Base-by-base conservation (phyloP, 768 basidiomycete genomes). In the Rossbeevera mucosa region DNA sequence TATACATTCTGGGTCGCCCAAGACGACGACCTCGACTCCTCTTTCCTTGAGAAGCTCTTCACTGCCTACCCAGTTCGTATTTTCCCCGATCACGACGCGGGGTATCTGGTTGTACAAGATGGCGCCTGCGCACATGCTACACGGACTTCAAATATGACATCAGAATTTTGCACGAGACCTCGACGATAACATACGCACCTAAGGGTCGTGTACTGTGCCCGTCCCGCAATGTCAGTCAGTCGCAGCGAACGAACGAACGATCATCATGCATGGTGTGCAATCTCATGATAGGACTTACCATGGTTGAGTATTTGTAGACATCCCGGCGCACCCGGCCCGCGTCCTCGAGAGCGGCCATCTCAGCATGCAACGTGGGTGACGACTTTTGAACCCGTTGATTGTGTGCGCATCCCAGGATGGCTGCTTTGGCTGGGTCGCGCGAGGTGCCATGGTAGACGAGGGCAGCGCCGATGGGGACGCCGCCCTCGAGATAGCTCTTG, bases 61-160 rank as follows among this genome's bases (percentile, higher is more conserved):
- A 1, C 72, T 76, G 8, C 80, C 82, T 14, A 75, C 54, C 58
- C 77, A 81, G 31, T 73, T 85, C 16, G 54, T 43, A 55, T 84
- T 82, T 62, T 86, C 84, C 16, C 83, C 83, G 44, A 86, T 79
- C 11, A 87, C 82, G 7, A 85, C 78, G 6, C 83, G 75, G 5
- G 80, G 80, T 36, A 86, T 84, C 43, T 78, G 77, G 67, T 82
- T 85, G 9, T 85, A 70, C n/a, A 81, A 53, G 22, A 82, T 79
- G 1, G 83, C 78, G 7, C 83, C 84, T 1, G 78, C 74, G 59
- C 85, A 86, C 85, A 85, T 84, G 48, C 70, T 75, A 59, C 85
- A 86, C 2, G 85, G 85, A 41, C 80, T 44, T n/a, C 18, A 1
- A 9, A 25, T 11, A 5, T 5, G 21, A 22, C 21, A 24, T 42